phyloP scores from a whole-genome alignment of 2,329 filamentous ascomycete species.

The Microdochium bolleyi region DNA sequence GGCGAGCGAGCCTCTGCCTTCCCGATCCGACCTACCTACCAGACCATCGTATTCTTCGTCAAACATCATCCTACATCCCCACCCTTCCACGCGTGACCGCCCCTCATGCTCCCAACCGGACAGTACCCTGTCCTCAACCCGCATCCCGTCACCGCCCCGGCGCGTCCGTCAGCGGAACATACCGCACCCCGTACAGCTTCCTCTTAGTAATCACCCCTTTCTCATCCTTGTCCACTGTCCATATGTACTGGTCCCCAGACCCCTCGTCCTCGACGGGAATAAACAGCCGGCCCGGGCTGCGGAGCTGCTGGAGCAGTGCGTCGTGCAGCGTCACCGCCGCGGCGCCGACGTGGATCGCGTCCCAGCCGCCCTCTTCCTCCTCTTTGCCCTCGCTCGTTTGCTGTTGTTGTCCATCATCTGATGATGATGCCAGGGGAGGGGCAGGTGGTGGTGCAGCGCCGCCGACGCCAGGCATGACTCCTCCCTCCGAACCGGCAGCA shows the following conservation, averaged over 20 bases:
- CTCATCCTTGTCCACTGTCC: slow-evolving; percentile 64
- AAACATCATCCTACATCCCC: too few species aligned
- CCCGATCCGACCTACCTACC: too few species aligned
- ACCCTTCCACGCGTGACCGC: too few species aligned
- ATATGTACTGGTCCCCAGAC: slow-evolving; percentile 55
- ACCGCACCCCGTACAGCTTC: slow-evolving; percentile 63
- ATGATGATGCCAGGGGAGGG: not conserved
- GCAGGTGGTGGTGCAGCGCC: not conserved
- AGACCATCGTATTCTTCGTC: too few species aligned
- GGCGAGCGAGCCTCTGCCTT: too few species aligned
- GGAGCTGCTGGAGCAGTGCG: slow-evolving; percentile 68
- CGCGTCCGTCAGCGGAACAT: slow-evolving; percentile 70
- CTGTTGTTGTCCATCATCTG: not conserved
- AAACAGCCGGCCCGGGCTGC: slow-evolving; percentile 71
- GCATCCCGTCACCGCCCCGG: too few species aligned
- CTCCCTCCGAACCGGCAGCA: slow-evolving; percentile 15
- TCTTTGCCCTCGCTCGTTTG: slow-evolving; percentile 30
- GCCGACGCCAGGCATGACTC: not conserved
- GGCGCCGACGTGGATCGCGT: slow-evolving; percentile 93
- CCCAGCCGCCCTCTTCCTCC: slow-evolving; percentile 54
- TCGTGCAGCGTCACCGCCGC: slow-evolving; percentile 68
- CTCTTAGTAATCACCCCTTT: slow-evolving; percentile 52
- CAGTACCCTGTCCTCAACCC: too few species aligned
- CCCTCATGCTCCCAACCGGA: too few species aligned
- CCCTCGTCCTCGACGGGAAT: slow-evolving; percentile 59